Evolutionary conservation across 1,139 yeast species (phyloP), one percentile per base, ranked within the genome.

Genomic region (Taiozyma onychis): DNA sequence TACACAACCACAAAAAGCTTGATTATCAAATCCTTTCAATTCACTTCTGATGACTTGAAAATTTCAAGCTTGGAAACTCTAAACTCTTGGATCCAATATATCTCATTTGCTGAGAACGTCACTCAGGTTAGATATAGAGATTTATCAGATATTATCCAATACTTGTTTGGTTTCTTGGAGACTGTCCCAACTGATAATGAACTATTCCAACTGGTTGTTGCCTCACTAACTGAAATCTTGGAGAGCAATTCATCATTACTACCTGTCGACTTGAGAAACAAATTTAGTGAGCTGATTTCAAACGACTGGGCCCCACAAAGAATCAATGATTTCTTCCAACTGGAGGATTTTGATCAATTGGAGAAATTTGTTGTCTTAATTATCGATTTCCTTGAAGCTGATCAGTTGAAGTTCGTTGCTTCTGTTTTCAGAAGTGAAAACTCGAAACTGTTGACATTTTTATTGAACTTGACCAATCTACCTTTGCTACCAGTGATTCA

Each of bases 401-500:
- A 81, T 55, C 69, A 80, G n/a, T 55, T 81, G 5, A 70, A 69
- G 49, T 65, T 85, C 13, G 72, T 83, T 16, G 68, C 76, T 46
- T 71, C 74, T 46, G 61, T 85, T 13, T 64, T 73, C 10, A 69
- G 75, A 21, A 71, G 71, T 7, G 60, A 62, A 5, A 69, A 70
- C 39, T 71, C 70, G 41, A 66, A 68, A 22, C 74, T 78, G 42
- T 64, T 85, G 16, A 71, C 75, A 14, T 70, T 78, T n/a, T 66
- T 88, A 13, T 56, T 85, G 27, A 73, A 72, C 41, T 66, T 90
- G 47, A 80, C 95, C 0, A 74, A 76, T 48, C 75, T 78, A 46
- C 83, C 85, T 0, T 83, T 85, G 1, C 59, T 68, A 6, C 87
- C 96, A 0, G 74, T 85, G 1, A 67, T 73, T 0, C 91, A 88